Evolutionary conservation across 495 filamentous ascomycete species (phyloP).

Genomic region (Hyphodiscus hymeniophilus): DNA sequence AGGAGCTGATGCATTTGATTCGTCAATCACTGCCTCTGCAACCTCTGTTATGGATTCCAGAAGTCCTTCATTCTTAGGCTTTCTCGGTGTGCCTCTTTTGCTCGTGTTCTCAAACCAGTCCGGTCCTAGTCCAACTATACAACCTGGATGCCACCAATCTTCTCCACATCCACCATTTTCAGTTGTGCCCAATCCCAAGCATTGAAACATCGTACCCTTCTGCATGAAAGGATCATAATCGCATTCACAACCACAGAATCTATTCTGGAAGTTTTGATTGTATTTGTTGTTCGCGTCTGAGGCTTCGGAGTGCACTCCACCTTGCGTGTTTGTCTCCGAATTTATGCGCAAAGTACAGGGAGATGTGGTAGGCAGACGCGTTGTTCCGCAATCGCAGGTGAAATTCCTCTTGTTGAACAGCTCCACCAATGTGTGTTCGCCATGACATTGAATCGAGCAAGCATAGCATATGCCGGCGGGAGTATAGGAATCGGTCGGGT

Average conservation of each 20-base stretch:
- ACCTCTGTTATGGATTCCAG: constrained; percentile 20
- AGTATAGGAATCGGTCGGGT: constrained; percentile 52
- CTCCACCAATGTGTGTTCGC: constrained; percentile 90
- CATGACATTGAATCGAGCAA: constrained; percentile 93
- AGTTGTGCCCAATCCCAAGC: constrained; percentile 63
- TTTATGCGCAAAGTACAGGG: constrained; percentile 76
- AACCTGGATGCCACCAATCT: constrained; percentile 99
- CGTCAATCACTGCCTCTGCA: constrained; percentile 13
- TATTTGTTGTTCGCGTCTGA: constrained; percentile 72
- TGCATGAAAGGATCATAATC: constrained; percentile 80
- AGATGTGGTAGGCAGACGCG: constrained; percentile 56
- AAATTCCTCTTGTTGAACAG: constrained; percentile 94
- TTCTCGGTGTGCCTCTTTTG: constrained; percentile 23
- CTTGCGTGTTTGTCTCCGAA: constrained; percentile 61
- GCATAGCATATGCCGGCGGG: constrained; percentile 89
- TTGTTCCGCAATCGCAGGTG: constrained; percentile 93
- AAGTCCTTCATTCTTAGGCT: constrained; percentile 14
- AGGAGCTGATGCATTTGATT: constrained; percentile 3
- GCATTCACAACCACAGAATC: constrained; percentile 84
- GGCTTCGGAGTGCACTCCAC: constrained; percentile 64
- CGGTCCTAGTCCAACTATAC: constrained; percentile 69
- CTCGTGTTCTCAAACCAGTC: constrained; percentile 46
- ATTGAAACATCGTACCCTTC: constrained; percentile 99
- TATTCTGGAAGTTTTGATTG: constrained; percentile 89
- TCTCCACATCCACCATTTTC: constrained; percentile 82